A percentile compares a stretch with the other conserved stretches of the same genome.
phyloP scores from a whole-genome alignment of 768 basidiomycete genomes.

The Pleurotus citrinopileatus region DNA sequence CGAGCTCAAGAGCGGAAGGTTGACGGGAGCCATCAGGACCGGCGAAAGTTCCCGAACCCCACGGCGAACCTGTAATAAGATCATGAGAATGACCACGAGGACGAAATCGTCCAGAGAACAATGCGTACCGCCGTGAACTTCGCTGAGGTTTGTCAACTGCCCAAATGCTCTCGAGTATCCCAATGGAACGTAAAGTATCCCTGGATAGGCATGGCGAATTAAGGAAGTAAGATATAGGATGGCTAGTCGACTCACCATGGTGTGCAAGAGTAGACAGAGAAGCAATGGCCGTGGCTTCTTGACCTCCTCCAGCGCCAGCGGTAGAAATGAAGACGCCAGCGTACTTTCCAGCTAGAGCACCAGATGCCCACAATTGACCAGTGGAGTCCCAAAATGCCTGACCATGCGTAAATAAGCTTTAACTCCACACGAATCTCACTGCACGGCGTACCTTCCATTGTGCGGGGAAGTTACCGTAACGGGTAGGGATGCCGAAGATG shows the following conservation, averaged over 20 bases:
- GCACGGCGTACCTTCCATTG: slow-evolving; percentile 53
- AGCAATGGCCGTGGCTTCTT: slow-evolving; percentile 50
- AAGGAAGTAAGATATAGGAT: slow-evolving; percentile 23
- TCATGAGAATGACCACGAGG: not conserved
- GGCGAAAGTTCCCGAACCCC: slow-evolving; percentile 71
- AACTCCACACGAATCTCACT: not conserved
- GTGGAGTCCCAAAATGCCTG: slow-evolving; percentile 80
- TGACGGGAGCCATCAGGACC: slow-evolving; percentile 42
- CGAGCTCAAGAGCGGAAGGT: slow-evolving; percentile 47
- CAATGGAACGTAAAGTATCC: slow-evolving; percentile 39
- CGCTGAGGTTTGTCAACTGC: slow-evolving; percentile 36
- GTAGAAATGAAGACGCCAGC: slow-evolving; percentile 69
- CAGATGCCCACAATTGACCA: slow-evolving; percentile 56
- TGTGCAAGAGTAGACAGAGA: slow-evolving; percentile 56
- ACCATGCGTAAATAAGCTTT: not conserved
- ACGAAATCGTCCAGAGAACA: not conserved
- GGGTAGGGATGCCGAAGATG: slow-evolving; percentile 68
- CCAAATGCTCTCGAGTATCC: slow-evolving; percentile 28
- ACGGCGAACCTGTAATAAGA: slow-evolving; percentile 57
- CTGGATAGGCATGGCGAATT: slow-evolving; percentile 61
- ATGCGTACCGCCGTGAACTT: slow-evolving; percentile 58
- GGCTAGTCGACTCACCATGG: slow-evolving; percentile 43
- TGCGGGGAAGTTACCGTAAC: slow-evolving; percentile 74
- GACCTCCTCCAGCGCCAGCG: slow-evolving; percentile 67
- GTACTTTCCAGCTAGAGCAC: slow-evolving; percentile 64